phyloP scores from a whole-genome alignment of 1,284 basidiomycete species.

The Wolfiporia cocos region DNA sequence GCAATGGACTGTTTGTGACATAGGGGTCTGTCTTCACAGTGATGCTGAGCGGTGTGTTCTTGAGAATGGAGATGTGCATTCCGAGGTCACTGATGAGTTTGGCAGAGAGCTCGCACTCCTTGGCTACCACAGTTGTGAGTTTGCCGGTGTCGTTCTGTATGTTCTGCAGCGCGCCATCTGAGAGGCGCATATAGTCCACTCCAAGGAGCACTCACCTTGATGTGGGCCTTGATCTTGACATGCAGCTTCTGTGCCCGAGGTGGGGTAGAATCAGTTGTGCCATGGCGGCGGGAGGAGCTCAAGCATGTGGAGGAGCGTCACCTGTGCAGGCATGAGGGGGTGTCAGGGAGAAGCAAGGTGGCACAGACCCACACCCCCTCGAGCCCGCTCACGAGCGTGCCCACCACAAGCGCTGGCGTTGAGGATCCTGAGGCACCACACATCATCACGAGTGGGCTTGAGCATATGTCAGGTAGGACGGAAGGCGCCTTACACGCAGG shows the following conservation, averaged over 20 bases:
- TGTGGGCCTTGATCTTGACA: conserved; percentile 95
- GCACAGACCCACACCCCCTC: too few species aligned
- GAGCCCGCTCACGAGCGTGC: too few species aligned
- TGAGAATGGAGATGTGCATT: conserved; percentile 83
- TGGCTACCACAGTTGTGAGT: conserved; percentile 89
- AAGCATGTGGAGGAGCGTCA: too few species aligned
- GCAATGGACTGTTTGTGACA: conserved; percentile 77
- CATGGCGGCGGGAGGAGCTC: too few species aligned
- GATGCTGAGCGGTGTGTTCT: conserved; percentile 92
- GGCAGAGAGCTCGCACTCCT: conserved; percentile 89
- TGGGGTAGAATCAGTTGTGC: too few species aligned
- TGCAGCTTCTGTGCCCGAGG: conserved; percentile 94
- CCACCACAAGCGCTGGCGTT: too few species aligned
- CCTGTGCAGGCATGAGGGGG: too few species aligned
- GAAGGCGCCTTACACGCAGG: too few species aligned
- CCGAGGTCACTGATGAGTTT: conserved; percentile 87
- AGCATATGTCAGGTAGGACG: too few species aligned
- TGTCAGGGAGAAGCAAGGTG: too few species aligned
- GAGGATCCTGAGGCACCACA: too few species aligned
- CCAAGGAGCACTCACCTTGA: conserved; percentile 53
- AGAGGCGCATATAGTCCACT: not conserved
- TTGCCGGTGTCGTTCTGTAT: conserved; percentile 98
- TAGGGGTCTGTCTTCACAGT: conserved; percentile 85
- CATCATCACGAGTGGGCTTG: too few species aligned
- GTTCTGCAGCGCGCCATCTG: conserved; percentile 48